Evolutionary conservation across 2,329 filamentous ascomycete species (phyloP).

Genomic region (Graphiopsis chlorocephala): DNA sequence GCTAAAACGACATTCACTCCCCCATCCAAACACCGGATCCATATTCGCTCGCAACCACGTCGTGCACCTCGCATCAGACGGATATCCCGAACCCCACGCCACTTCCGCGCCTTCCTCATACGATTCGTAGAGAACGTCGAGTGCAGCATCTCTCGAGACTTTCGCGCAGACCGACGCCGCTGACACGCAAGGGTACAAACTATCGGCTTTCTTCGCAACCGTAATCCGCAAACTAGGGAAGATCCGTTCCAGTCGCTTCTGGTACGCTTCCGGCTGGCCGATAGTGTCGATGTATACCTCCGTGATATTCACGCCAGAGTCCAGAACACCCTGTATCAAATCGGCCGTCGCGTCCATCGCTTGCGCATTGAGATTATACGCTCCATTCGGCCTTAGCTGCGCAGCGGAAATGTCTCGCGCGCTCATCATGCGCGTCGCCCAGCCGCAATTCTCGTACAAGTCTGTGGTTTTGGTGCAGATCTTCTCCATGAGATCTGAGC

Average conservation of each 20-base stretch:
- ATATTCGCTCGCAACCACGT: constrained; percentile 81
- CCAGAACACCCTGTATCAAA: constrained; percentile 74
- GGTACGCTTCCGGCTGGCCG: constrained; percentile 77
- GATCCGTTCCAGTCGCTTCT: constrained; percentile 75
- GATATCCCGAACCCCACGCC: constrained; percentile 88
- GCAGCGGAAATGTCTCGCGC: constrained; percentile 76
- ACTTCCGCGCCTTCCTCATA: constrained; percentile 39
- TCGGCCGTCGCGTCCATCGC: constrained; percentile 87
- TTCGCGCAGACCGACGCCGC: constrained; percentile 94
- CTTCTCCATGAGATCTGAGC: constrained; percentile 66
- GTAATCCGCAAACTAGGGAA: constrained; percentile 66
- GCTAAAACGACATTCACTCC: constrained; percentile 85
- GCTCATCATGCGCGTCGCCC: constrained; percentile 77
- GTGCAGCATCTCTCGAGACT: constrained; percentile 85
- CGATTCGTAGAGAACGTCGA: constrained; percentile 71
- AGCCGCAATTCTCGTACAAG: constrained; percentile 68
- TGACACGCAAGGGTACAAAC: constrained; percentile 86
- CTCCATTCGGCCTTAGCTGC: constrained; percentile 64
- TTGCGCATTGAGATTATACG: constrained; percentile 93
- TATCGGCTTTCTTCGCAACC: constrained; percentile 75
- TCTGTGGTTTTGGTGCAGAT: constrained; percentile 66
- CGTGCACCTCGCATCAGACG: constrained; percentile 77
- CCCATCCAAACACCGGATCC: constrained; percentile 95
- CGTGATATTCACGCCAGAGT: constrained; percentile 72
- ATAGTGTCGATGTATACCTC: constrained; percentile 97